Conservation (phyloP, 192 early-diverging fungal species). For the Spizellomyces sp. region DNA sequence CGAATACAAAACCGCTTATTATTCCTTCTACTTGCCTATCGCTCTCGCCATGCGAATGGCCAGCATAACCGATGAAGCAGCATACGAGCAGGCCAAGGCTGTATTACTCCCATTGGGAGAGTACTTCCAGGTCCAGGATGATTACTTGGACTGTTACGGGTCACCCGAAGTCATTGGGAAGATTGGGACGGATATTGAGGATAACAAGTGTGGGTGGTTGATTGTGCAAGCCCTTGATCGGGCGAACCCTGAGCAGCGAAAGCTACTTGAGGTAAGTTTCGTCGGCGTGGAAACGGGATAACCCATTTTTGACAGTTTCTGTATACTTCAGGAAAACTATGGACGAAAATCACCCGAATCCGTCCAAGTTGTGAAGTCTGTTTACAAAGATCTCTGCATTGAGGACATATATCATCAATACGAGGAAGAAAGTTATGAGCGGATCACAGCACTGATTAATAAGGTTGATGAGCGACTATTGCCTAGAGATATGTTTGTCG, state of each 20-base stretch:
- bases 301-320: neutral
- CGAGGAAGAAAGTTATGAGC: conserved; percentile 82
- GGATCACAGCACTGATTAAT: conserved; percentile 75
- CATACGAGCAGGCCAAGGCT: conserved; percentile 79
- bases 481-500: conserved; percentile 82
- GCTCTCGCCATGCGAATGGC: conserved; percentile 91
- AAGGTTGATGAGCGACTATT: conserved; percentile 80
- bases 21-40: conserved; percentile 99
- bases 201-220: conserved; percentile 99
- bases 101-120: conserved; percentile 94
- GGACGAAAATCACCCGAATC: conserved; percentile 80
- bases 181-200: conserved; percentile 99
- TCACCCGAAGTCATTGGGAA: conserved; percentile 89
- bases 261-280: conserved; percentile 68
- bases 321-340: conserved; percentile 86
- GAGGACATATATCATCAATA: conserved; percentile 81
- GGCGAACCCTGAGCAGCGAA: conserved; percentile 80
- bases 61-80: conserved; percentile 75
- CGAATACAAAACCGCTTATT: conserved; percentile 97
- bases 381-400: conserved; percentile 81
- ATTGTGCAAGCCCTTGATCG: conserved; percentile 88
- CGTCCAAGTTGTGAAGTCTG: conserved; percentile 78
- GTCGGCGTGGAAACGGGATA: neutral
- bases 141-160: conserved; percentile 97
- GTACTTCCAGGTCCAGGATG: conserved; percentile 99